Evolutionary conservation across 164 flowering plant species (phyloP).

Genomic region (Buxus sempervirens): DNA sequence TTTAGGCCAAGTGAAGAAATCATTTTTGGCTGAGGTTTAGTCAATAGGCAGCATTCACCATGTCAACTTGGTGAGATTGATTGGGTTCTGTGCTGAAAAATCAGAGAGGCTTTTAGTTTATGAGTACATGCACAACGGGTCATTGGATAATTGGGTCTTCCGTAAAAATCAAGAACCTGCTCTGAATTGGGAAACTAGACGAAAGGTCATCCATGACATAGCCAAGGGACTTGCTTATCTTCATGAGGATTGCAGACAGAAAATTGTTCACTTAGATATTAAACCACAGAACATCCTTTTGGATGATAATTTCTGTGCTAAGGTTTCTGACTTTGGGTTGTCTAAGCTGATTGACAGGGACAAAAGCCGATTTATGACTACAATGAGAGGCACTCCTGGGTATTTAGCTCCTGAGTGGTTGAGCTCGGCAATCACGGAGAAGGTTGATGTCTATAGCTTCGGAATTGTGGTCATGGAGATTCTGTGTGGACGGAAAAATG

Average conservation of each 20-base stretch:
- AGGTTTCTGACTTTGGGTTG: slow-evolving; percentile 27
- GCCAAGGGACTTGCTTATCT: slow-evolving; percentile 13
- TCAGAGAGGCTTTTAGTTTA: slow-evolving; percentile 23
- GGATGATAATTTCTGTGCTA: slow-evolving; percentile 15
- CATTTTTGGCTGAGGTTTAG: slow-evolving; percentile 26
- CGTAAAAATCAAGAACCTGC: neutral
- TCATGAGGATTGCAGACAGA: slow-evolving; percentile 10
- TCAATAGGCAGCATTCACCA: slow-evolving; percentile 30
- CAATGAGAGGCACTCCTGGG: slow-evolving; percentile 32
- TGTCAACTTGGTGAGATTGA: slow-evolving; percentile 24
- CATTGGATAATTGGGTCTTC: slow-evolving; percentile 22
- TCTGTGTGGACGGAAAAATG: slow-evolving; percentile 18
- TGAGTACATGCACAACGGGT: slow-evolving; percentile 22
- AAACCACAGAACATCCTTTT: slow-evolving; percentile 14
- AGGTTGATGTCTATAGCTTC: slow-evolving; percentile 22
- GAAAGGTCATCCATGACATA: slow-evolving; percentile 12
- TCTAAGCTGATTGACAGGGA: slow-evolving; percentile 26
- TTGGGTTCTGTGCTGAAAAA: slow-evolving; percentile 25
- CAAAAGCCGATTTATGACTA: slow-evolving; percentile 27
- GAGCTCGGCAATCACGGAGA: slow-evolving; percentile 5
- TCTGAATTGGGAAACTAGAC: slow-evolving; percentile 18
- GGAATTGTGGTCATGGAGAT: slow-evolving; percentile 16
- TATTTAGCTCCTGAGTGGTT: slow-evolving; percentile 25
- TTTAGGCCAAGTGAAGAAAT: slow-evolving; percentile 7
- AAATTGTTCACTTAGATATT: slow-evolving; percentile 8